Evolutionary conservation across 2,329 filamentous ascomycete species (phyloP).

Genomic region (Ophiostoma pallidulum): DNA sequence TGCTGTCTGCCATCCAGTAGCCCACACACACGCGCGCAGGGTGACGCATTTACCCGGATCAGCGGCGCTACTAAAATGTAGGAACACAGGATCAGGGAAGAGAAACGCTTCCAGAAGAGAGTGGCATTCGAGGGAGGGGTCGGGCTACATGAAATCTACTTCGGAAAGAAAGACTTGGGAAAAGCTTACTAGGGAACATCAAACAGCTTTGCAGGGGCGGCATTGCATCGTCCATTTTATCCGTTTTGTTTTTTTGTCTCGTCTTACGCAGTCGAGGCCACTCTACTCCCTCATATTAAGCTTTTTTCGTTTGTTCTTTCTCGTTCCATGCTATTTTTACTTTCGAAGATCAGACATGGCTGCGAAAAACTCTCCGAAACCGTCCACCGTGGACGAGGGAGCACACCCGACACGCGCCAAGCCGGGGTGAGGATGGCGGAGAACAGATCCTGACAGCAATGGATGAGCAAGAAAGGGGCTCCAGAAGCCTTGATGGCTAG

Average conservation of each 20-base stretch:
- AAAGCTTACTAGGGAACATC: background rate
- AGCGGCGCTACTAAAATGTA: too few relatives aligned
- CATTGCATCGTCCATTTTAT: background rate
- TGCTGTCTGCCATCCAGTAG: background rate
- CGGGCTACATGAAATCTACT: too few relatives aligned
- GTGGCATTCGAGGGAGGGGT: too few relatives aligned
- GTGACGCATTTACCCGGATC: constrained; percentile 9
- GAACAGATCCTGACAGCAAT: too few relatives aligned
- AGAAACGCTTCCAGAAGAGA: background rate
- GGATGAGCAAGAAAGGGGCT: too few relatives aligned
- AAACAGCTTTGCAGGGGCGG: background rate
- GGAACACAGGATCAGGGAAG: too few relatives aligned
- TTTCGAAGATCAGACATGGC: constrained; percentile 4
- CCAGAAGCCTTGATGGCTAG: too few relatives aligned
- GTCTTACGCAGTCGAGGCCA: too few relatives aligned
- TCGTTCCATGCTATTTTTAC: background rate
- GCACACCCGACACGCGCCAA: too few relatives aligned
- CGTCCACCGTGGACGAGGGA: too few relatives aligned
- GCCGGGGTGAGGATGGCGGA: too few relatives aligned
- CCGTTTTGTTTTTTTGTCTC: constrained; percentile 6
- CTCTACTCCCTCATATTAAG: background rate
- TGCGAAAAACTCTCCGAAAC: background rate
- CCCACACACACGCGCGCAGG: background rate
- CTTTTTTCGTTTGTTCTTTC: background rate
- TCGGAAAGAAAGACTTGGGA: background rate